Conservation (phyloP, 2,329 filamentous ascomycete genomes). For the Calonectria pteridis region DNA sequence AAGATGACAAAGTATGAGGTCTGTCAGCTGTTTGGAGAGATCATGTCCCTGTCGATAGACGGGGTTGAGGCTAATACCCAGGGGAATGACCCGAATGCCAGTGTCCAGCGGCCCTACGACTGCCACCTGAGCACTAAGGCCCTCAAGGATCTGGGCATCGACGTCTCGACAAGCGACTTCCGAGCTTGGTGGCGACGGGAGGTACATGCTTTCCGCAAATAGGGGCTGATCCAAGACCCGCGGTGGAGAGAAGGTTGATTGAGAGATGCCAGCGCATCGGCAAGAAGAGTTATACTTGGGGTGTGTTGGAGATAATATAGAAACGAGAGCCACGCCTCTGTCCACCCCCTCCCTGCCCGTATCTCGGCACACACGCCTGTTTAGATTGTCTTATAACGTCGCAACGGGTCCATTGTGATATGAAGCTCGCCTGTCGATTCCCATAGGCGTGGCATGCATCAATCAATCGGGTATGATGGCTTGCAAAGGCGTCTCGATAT, state of each 20-base stretch:
- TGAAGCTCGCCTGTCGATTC: neutral
- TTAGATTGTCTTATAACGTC: neutral
- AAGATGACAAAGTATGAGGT: constrained; percentile 92
- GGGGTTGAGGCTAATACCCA: constrained; percentile 77
- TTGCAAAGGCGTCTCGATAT: neutral
- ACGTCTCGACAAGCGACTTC: constrained; percentile 81
- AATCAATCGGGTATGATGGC: neutral
- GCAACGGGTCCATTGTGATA: neutral
- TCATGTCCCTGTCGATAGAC: constrained; percentile 79
- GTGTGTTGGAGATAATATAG: constrained; percentile 9
- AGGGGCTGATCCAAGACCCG: constrained; percentile 33
- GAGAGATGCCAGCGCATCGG: constrained; percentile 12
- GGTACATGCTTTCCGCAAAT: constrained; percentile 70
- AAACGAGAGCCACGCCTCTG: neutral
- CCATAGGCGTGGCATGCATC: neutral
- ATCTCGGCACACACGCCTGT: neutral
- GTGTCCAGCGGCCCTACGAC: constrained; percentile 86
- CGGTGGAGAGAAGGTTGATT: neutral
- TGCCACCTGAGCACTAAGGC: constrained; percentile 85
- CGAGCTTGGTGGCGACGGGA: constrained; percentile 82
- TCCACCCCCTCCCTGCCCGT: neutral
- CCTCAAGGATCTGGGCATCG: constrained; percentile 79
- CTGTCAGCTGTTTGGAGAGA: constrained; percentile 80
- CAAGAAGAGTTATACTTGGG: constrained; percentile 16
- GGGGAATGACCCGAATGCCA: constrained; percentile 78